Conservation (phyloP, 164 flowering plant species). For the Chimonanthus praecox region DNA sequence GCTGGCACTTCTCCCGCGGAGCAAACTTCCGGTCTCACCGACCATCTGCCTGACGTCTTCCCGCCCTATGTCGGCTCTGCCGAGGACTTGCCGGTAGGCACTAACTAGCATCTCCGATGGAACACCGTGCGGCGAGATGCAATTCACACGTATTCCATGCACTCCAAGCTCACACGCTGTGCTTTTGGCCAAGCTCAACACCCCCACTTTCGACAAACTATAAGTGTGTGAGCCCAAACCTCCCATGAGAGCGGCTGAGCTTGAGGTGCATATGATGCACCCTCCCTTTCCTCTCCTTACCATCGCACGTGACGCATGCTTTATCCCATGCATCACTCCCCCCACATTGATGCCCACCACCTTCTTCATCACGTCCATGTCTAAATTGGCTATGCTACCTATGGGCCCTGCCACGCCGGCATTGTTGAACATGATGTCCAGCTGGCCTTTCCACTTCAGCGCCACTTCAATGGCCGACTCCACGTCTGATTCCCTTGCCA, state of each 20-base stretch:
- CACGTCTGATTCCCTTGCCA: constrained; percentile 52
- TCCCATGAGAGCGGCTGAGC: constrained; percentile 74
- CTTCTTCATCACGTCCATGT: constrained; percentile 34
- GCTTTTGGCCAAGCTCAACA: constrained; percentile 56
- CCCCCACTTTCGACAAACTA: constrained; percentile 60
- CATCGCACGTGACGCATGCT: constrained; percentile 80
- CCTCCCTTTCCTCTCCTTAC: constrained; percentile 34
- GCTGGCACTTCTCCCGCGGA: constrained; percentile 46
- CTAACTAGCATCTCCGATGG: constrained; percentile 64
- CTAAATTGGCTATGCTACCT: constrained; percentile 53
- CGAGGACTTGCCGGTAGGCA: constrained; percentile 27
- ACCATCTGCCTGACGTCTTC: constrained; percentile 42
- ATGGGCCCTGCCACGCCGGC: constrained; percentile 60
- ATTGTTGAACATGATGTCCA: constrained; percentile 85
- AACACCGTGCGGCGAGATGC: constrained; percentile 83
- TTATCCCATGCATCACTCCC: constrained; percentile 60
- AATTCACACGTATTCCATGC: constrained; percentile 77
- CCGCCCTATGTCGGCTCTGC: constrained; percentile 27
- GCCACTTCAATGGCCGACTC: constrained; percentile 50
- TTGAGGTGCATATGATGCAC: constrained; percentile 62
- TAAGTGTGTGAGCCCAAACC: constrained; percentile 68
- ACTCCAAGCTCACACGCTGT: constrained; percentile 69
- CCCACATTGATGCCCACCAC: constrained; percentile 43
- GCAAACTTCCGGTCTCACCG: constrained; percentile 44
- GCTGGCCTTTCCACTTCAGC: constrained; percentile 47